Evolutionary conservation across 1,284 basidiomycete species (phyloP), one percentile per base, ranked within the genome.

Genomic region (Rhizoctonia solani): DNA sequence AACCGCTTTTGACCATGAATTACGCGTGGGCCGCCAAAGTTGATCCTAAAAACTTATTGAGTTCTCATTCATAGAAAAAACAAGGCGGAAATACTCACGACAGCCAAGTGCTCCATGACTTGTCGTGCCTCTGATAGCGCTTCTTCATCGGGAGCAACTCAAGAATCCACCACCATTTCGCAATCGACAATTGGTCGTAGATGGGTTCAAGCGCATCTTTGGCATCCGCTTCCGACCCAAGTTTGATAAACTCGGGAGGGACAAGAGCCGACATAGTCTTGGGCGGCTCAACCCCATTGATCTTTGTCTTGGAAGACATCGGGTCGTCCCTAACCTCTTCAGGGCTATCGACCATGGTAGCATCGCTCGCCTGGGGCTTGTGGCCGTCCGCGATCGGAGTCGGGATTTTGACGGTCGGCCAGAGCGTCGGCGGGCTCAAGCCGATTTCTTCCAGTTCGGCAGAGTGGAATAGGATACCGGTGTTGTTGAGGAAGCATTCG

Each of bases 401-500:
- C 56, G 41, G 29, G 46, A 46, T 30, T 52, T 59, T 25, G 54
- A 55, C 39, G 49, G n/a, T n/a, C n/a, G n/a, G n/a, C n/a, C n/a
- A n/a, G n/a, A 52, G 30, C 58, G 72, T 21, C 1, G 61, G 37
- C 54, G 72, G 47, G 49, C 72, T 70, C 13, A 73, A 25, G 8
- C 72, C 61, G 54, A 69, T 42, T 39, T 70, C 71, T 39, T 71
- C 68, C 25, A 71, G 56, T 39, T 56, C 54, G 54, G 71, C 53
- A 41, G 71, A 54, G 25, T 74, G 61, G 59, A 70, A 73, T 9
- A 69, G 42, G 59, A 75, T 72, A 25, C 74, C 71, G 16, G 71
- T 72, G 66, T 72, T n/a, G n/a, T n/a, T n/a, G n/a, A n/a, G n/a
- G n/a, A n/a, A n/a, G n/a, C n/a, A n/a, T n/a, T n/a, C n/a, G n/a